Conservation (phyloP, 768 basidiomycete species). For the Phylloporus sp. region DNA sequence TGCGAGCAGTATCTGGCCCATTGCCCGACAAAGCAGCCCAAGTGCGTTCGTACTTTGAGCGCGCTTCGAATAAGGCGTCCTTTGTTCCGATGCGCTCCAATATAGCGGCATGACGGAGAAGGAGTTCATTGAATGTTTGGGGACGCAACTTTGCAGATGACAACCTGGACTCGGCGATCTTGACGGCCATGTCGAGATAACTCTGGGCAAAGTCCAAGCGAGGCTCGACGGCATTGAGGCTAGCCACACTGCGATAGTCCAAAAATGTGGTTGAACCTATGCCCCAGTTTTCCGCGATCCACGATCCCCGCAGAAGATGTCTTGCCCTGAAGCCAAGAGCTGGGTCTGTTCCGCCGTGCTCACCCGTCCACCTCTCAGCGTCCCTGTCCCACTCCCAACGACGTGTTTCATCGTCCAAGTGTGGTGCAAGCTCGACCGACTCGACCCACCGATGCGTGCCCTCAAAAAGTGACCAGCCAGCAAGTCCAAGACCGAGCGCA, state of each 20-base stretch:
- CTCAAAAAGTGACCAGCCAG: conserved; percentile 49
- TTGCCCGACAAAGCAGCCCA: conserved; percentile 45
- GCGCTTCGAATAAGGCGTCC: conserved; percentile 50
- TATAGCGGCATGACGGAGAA: conserved; percentile 49
- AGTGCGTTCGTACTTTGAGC: conserved; percentile 52
- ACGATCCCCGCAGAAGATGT: conserved; percentile 63
- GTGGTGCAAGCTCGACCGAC: conserved; percentile 42
- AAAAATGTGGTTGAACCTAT: conserved; percentile 40
- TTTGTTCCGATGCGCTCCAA: conserved; percentile 59
- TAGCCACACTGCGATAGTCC: conserved; percentile 33
- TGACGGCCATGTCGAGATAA: conserved; percentile 49
- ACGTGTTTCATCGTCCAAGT: conserved; percentile 48
- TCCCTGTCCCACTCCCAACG: conserved; percentile 70
- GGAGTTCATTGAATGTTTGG: conserved; percentile 51
- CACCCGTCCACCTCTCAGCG: conserved; percentile 59
- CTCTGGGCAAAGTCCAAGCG: conserved; percentile 50
- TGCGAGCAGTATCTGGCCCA: conserved; percentile 45
- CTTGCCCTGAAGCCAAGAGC: conserved; percentile 58
- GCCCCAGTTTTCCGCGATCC: conserved; percentile 70
- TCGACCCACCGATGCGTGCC: conserved; percentile 64
- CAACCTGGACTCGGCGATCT: conserved; percentile 40
- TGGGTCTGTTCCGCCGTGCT: conserved; percentile 66
- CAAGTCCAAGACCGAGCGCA: conserved; percentile 39
- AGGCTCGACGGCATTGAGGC: conserved; percentile 49
- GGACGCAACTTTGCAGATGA: conserved; percentile 42